phyloP scores from a whole-genome alignment of 2,329 filamentous ascomycete species.

The Colletotrichum lindemuthianum region DNA sequence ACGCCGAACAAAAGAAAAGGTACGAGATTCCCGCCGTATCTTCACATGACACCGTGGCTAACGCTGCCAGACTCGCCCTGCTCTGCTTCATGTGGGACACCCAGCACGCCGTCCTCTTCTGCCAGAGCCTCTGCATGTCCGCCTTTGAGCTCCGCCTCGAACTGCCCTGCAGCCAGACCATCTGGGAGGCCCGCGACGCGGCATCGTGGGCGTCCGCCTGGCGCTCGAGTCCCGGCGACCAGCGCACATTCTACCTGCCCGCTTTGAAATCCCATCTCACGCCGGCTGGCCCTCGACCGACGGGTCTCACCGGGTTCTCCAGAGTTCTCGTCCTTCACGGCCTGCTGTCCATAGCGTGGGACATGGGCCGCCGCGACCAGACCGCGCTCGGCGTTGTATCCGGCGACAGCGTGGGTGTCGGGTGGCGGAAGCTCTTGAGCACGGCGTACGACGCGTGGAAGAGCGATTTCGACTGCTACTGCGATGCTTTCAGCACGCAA shows the following conservation, averaged over 20 bases:
- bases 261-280: slow-evolving; percentile 67
- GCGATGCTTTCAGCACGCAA: slow-evolving; percentile 45
- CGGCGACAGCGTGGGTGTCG: slow-evolving; percentile 31
- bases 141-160: slow-evolving; percentile 69
- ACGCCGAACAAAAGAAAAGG: slow-evolving; percentile 68
- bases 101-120: slow-evolving; percentile 71
- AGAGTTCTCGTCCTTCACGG: slow-evolving; percentile 67
- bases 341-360: slow-evolving; percentile 70
- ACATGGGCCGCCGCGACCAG: slow-evolving; percentile 70
- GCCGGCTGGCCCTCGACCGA: slow-evolving; percentile 49
- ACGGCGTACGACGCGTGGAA: slow-evolving; percentile 68
- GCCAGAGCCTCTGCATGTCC: slow-evolving; percentile 74
- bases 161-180: slow-evolving; percentile 62
- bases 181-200: slow-evolving; percentile 68
- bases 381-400: slow-evolving; percentile 61
- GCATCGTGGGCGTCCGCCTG: slow-evolving; percentile 59
- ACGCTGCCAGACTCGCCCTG: slow-evolving; percentile 57
- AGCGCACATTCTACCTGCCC: slow-evolving; percentile 56
- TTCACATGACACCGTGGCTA: neutral
- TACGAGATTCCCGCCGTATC: slow-evolving; percentile 29
- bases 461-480: slow-evolving; percentile 65
- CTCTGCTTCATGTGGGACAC: slow-evolving; percentile 75
- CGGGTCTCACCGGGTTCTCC: slow-evolving; percentile 60
- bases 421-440: slow-evolving; percentile 62
- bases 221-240: slow-evolving; percentile 37